Percentiles rank a stretch among this genome's conserved stretches.
These are phyloP conservation scores for Moesziomyces sp. DNA, from an alignment of 1,284 basidiomycete genomes.

Conservation along the genomic window DNA sequence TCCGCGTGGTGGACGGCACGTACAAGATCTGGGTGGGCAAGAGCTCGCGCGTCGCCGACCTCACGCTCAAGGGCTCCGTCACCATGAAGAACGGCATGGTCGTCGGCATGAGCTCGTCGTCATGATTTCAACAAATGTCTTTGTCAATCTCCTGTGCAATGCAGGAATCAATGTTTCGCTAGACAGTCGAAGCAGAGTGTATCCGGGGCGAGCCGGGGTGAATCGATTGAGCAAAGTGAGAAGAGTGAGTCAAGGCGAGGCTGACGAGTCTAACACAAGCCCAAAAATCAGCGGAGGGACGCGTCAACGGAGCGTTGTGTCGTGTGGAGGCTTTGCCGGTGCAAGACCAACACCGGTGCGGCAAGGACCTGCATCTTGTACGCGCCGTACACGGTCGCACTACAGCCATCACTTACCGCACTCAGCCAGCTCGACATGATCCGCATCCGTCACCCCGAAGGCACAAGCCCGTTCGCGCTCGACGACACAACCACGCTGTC, in stretches of 20 bases:
- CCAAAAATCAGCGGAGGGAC: conserved; percentile 4
- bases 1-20: conserved; percentile 32
- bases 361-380: background rate
- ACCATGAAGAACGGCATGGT: conserved; percentile 27
- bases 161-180: no score
- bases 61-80: conserved; percentile 22
- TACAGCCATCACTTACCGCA: background rate
- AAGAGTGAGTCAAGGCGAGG: background rate
- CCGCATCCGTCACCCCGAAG: conserved; percentile 45
- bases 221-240: no score
- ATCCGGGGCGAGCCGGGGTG: no score
- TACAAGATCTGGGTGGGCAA: conserved; percentile 46
- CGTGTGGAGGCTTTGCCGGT: background rate
- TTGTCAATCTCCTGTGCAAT: no score
- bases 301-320: conserved; percentile 11
- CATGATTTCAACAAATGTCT: background rate
- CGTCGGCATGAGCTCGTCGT: conserved; percentile 9
- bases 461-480: conserved; percentile 33
- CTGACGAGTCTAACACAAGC: background rate
- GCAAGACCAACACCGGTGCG: conserved; percentile 8
- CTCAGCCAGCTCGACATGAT: conserved; percentile 15
- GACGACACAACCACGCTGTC: conserved; percentile 16
- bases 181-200: no score
- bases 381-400: background rate
- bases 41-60: conserved; percentile 20